A percentile compares a stretch with the other conserved stretches of the same genome.
Conservation (phyloP, 2,329 filamentous ascomycete genomes). For the Ascochyta pisi region DNA sequence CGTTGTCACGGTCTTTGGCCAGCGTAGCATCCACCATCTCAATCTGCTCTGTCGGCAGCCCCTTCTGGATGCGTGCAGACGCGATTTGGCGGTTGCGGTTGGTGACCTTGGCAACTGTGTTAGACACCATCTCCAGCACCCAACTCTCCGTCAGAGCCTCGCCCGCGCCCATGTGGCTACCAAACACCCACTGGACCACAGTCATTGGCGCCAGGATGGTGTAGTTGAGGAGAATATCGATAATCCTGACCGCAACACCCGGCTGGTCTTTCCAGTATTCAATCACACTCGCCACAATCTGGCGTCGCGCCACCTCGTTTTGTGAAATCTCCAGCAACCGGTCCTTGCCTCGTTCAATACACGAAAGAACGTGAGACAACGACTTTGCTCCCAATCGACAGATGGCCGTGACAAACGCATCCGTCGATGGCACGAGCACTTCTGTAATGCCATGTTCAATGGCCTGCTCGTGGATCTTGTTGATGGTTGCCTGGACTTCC, state of each 20-base stretch:
- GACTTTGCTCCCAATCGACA: constrained; percentile 95
- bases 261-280: constrained; percentile 93
- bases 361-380: constrained; percentile 91
- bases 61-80: constrained; percentile 64
- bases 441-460: constrained; percentile 71
- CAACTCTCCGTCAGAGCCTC: constrained; percentile 74
- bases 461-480: constrained; percentile 81
- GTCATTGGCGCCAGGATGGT: constrained; percentile 86
- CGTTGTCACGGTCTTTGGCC: constrained; percentile 72
- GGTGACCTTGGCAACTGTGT: constrained; percentile 89
- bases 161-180: constrained; percentile 69
- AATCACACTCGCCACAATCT: constrained; percentile 91
- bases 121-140: constrained; percentile 87
- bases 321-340: constrained; percentile 80
- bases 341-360: constrained; percentile 93
- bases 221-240: constrained; percentile 98
- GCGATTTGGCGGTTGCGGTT: constrained; percentile 84
- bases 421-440: constrained; percentile 83
- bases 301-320: constrained; percentile 74
- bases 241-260: constrained; percentile 87
- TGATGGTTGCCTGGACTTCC: constrained; percentile 82
- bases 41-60: constrained; percentile 63
- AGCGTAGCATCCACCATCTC: constrained; percentile 70
- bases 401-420: constrained; percentile 92
- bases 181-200: constrained; percentile 89